Base-by-base conservation (phyloP, 2,329 filamentous ascomycete genomes). In the Colletotrichum scovillei region DNA sequence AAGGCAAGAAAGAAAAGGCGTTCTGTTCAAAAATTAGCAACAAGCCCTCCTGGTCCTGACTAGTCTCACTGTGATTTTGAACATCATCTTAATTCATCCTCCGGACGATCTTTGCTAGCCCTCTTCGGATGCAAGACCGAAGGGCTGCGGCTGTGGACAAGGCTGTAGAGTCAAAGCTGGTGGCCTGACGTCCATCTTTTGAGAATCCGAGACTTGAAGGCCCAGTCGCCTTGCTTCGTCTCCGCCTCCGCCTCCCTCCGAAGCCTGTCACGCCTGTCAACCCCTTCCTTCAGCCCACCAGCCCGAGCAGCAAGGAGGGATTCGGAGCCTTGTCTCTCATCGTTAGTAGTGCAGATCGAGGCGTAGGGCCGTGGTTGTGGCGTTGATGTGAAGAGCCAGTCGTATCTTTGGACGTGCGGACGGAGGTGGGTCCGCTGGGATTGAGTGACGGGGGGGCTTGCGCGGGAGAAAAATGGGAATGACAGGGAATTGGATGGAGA, bases 361-460 rank as follows among this genome's bases (percentile, higher is more conserved):
- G 65, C 62, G 62, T 46, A 42, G 24, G 58, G 38, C 53, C 24
- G 58, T 63, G 59, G 53, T 49, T 69, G 24, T 49, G 59, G 69
- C 53, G 53, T 62, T 9, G 5, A 63, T 7, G 28, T 63, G 42
- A 63, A 32, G 65, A 69, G 58, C 69, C 69, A 63, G 30, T 58
- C 58, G 69, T 72, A 69, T 69, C 58, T 63, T 57, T 7, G 19
- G 55, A 57, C 62, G 56, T 52, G 56, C 57, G 49, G 26, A n/a
- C 24, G 66, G 66, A 53, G 38, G 65, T 68, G 69, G 69, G 38
- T 9, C 58, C 28, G 35, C 28, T 19, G 58, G 68, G 53, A 46
- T 46, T 22, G 58, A 26, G 53, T 63, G 35, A 46, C 22, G 38
- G 49, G 63, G 55, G 42, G 42, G 42, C 42, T 24, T 59, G 22